phyloP scores from a whole-genome alignment of 1,284 basidiomycete genomes.

The Entoloma clypeatum region DNA sequence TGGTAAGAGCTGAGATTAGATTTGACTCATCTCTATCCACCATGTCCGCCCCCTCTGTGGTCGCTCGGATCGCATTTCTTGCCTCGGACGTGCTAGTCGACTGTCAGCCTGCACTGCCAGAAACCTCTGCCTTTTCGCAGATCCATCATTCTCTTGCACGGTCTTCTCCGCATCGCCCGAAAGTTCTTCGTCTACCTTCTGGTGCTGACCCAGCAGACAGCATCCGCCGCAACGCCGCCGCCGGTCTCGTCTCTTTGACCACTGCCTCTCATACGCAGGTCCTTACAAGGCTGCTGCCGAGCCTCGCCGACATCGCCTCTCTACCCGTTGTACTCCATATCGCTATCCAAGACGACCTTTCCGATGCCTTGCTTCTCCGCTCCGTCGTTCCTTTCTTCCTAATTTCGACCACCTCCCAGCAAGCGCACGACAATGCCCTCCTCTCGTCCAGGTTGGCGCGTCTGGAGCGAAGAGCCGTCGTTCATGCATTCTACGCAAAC shows the following conservation, averaged over 20 bases:
- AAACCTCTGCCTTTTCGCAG: constrained; percentile 32
- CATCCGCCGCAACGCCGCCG: constrained; percentile 42
- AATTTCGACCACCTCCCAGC: constrained; percentile 56
- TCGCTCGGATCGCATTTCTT: constrained; percentile 66
- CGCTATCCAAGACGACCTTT: constrained; percentile 49
- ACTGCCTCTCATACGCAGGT: constrained; percentile 41
- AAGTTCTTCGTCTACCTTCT: constrained; percentile 45
- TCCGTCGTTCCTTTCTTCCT: constrained; percentile 59
- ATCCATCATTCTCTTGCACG: constrained; percentile 32
- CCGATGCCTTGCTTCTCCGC: constrained; percentile 55
- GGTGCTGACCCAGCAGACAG: constrained; percentile 58
- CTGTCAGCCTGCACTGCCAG: constrained; percentile 41
- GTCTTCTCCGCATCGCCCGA: constrained; percentile 31
- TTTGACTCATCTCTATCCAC: constrained; percentile 15
- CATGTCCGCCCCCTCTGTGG: constrained; percentile 38
- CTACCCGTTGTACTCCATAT: constrained; percentile 58
- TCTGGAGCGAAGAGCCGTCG: constrained; percentile 48
- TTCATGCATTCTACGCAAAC: constrained; percentile 73
- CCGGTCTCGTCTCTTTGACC: constrained; percentile 51
- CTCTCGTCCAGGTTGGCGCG: constrained; percentile 51
- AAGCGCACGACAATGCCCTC: constrained; percentile 71
- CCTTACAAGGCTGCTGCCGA: constrained; percentile 51
- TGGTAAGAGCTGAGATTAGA: no score
- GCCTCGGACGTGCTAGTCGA: constrained; percentile 65
- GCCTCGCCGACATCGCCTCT: constrained; percentile 53